Conservation (phyloP, 1,284 basidiomycete genomes). For the Ustilago bromivora region DNA sequence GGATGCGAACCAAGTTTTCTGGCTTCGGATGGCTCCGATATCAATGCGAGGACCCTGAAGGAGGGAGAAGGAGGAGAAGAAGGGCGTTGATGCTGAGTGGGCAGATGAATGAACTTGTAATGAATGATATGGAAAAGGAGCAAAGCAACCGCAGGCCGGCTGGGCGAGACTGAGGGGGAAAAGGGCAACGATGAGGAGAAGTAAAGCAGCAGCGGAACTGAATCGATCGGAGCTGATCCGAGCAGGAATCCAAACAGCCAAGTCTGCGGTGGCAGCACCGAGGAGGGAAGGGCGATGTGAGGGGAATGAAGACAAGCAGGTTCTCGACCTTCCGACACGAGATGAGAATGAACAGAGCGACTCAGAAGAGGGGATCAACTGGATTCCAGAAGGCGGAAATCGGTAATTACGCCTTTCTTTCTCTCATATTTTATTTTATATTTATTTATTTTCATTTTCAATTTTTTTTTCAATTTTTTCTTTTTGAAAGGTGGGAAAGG, state of each 20-base stretch:
- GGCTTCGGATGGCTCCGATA: background rate
- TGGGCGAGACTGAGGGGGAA: background rate
- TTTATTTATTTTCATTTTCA: too few relatives aligned
- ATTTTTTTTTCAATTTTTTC: too few relatives aligned
- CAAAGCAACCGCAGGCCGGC: too few relatives aligned
- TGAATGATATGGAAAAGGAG: too few relatives aligned
- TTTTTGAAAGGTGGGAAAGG: constrained; percentile 3
- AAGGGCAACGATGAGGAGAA: background rate
- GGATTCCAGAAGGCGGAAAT: constrained; percentile 13
- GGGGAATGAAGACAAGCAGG: constrained; percentile 2
- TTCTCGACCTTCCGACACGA: constrained; percentile 3
- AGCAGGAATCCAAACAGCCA: background rate
- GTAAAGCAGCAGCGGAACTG: background rate
- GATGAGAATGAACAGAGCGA: background rate
- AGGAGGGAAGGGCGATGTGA: background rate
- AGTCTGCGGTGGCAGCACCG: background rate
- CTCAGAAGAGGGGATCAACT: constrained; percentile 24
- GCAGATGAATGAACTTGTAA: background rate
- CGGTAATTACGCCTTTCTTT: constrained; percentile 12
- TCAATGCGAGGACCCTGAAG: constrained; percentile 4
- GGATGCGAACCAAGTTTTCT: background rate
- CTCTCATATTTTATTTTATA: too few relatives aligned
- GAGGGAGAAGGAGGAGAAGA: background rate
- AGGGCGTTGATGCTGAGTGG: background rate
- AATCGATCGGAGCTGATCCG: constrained; percentile 2